Percentiles rank a stretch among this genome's conserved stretches.
phyloP scores from a whole-genome alignment of 805 yeast species.

The Danielia reshetovae region DNA sequence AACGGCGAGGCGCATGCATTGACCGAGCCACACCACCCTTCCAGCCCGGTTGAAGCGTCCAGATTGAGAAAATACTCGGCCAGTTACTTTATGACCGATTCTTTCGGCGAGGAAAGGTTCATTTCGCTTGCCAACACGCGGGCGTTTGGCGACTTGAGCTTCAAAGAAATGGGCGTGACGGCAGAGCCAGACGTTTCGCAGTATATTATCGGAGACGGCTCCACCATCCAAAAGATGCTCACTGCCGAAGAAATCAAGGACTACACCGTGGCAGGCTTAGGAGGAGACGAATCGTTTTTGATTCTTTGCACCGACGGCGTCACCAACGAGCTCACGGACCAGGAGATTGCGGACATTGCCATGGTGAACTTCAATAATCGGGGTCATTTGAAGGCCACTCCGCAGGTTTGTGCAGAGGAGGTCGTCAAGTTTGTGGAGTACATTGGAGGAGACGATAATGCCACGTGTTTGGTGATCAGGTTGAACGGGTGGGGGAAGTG shows the following conservation, averaged over 20 bases:
- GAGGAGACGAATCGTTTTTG: conserved; percentile 87
- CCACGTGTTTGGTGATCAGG: conserved; percentile 82
- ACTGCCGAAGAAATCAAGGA: conserved; percentile 30
- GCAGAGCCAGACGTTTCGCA: conserved; percentile 89
- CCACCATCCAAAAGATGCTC: conserved; percentile 33
- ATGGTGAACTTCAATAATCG: conserved; percentile 60
- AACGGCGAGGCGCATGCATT: conserved; percentile 75
- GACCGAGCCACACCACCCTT: conserved; percentile 83
- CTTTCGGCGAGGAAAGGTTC: conserved; percentile 89
- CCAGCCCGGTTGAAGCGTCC: conserved; percentile 70
- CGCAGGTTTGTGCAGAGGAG: conserved; percentile 82
- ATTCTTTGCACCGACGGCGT: conserved; percentile 85
- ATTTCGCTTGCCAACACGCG: conserved; percentile 86
- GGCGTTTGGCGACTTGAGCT: conserved; percentile 84
- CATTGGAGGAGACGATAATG: conserved; percentile 91
- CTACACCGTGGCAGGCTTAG: conserved; percentile 45
- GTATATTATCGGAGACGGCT: conserved; percentile 57
- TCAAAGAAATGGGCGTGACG: conserved; percentile 77
- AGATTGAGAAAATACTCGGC: conserved; percentile 62
- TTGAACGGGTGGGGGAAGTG: conserved; percentile 93
- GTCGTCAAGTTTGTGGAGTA: conserved; percentile 79
- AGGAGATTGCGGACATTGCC: conserved; percentile 84
- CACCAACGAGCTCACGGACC: conserved; percentile 75
- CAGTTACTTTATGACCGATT: conserved; percentile 71
- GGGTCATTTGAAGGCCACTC: conserved; percentile 71